Base-by-base conservation (phyloP, 78 protist species). In the Dictyostelium brefeldianum region DNA sequence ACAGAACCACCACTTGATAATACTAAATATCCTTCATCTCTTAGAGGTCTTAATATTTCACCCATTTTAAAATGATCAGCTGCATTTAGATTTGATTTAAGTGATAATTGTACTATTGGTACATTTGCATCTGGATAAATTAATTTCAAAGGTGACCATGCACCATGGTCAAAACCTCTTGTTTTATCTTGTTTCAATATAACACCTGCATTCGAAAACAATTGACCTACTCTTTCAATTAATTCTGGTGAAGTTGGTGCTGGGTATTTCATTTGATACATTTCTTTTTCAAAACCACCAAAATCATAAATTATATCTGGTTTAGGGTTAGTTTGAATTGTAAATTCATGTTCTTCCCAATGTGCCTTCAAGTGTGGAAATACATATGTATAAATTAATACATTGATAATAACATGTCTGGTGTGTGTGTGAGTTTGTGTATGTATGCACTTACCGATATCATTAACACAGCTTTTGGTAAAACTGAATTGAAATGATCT, bases 101-200 rank as follows among this genome's bases (percentile, higher is more conserved):
- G 6, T n/a, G 96, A 92, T 27, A 95, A 46, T 70, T 95, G 95
- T 17, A 95, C 92, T 0, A 95, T 53, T 69, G 97, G 97, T 20
- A 95, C 62, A 85, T 90, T 85, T 14, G 96, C 97, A 17, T 95
- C 53, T 27, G 97, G 97, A 80, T 75, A 81, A 0, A 95, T 41
- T 59, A 57, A 48, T 48, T 56, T 75, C 25, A 95, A 43, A 15
- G 81, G 69, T 15, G 78, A 62, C 87, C 87, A 95, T 15, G 85
- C 57, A 7, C 97, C 97, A 84, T 95, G 97, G 22, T 95, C 97
- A 29, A 53, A 70, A 50, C 97, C 97, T 29, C 95, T 27, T 47
- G 59, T 54, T 27, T 25, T 36, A 25, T 94, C 96, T 22, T 64
- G 5, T 20, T 48, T 36, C 27, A 46, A 71, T 2, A 36, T 51